Percentiles rank a stretch among this genome's conserved stretches.
Evolutionary conservation across 495 filamentous ascomycete genomes (phyloP).

Genomic region (Choiromyces venosus): DNA sequence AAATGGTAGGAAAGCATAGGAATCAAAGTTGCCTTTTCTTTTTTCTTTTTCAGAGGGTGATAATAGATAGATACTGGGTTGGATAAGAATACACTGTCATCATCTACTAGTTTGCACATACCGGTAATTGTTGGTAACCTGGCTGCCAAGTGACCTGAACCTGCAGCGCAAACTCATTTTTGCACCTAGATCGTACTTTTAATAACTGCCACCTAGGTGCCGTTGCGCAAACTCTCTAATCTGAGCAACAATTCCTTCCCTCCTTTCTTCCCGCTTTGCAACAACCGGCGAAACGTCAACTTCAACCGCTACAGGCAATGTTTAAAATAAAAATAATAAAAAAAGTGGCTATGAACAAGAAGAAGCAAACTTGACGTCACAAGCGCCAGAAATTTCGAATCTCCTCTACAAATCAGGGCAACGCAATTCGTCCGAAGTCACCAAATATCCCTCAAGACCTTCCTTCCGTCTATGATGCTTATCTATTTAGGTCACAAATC

Average conservation of each 20-base stretch:
- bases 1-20: too few relatives aligned
- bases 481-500: not conserved
- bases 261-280: not conserved
- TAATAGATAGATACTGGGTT: too few relatives aligned
- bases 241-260: not conserved
- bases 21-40: too few relatives aligned
- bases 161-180: too few relatives aligned
- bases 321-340: not conserved
- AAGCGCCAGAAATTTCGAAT: not conserved
- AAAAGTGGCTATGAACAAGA: not conserved
- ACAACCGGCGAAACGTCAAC: not conserved
- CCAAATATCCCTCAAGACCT: not conserved
- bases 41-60: too few relatives aligned
- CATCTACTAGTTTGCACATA: too few relatives aligned
- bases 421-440: not conserved
- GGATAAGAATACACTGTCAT: too few relatives aligned
- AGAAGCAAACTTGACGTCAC: not conserved
- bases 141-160: too few relatives aligned
- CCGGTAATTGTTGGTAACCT: too few relatives aligned
- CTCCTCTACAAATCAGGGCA: not conserved
- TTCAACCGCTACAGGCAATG: not conserved
- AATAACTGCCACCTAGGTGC: too few relatives aligned
- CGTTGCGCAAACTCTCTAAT: too few relatives aligned
- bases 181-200: too few relatives aligned
- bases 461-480: not conserved